Conservation (phyloP, 139 green algal species). For the Trebouxia sp. region DNA sequence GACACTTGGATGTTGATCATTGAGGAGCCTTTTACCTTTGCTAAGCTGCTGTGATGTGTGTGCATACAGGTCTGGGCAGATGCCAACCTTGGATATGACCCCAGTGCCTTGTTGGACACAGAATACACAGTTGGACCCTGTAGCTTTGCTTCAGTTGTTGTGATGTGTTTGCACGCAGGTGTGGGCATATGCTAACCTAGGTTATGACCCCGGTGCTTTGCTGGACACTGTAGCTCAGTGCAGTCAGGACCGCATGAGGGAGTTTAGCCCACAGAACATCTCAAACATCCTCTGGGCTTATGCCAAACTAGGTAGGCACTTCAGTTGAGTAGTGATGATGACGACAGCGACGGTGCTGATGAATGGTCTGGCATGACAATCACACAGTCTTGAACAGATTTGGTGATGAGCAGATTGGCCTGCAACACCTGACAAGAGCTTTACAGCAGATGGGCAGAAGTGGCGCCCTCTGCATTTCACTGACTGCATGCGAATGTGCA, state of each 20-base stretch:
- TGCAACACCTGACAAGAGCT: too few species aligned
- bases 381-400: too few species aligned
- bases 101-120: constrained; percentile 8
- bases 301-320: constrained; percentile 35
- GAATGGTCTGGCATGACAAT: too few species aligned
- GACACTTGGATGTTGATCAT: too few species aligned
- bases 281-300: constrained; percentile 51
- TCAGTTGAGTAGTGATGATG: not conserved
- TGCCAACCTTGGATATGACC: constrained; percentile 38
- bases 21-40: too few species aligned
- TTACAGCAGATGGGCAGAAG: too few species aligned
- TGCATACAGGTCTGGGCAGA: constrained; percentile 41
- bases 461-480: too few species aligned
- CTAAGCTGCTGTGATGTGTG: too few species aligned
- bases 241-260: constrained; percentile 23
- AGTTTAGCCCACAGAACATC: constrained; percentile 54
- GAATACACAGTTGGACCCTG: too few species aligned
- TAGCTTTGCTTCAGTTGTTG: too few species aligned
- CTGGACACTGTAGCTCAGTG: constrained; percentile 26
- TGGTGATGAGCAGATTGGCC: too few species aligned
- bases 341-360: not conserved
- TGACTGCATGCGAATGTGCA: too few species aligned
- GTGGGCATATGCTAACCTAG: constrained; percentile 46
- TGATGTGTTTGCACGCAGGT: constrained; percentile 41
- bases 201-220: constrained; percentile 21